Evolutionary conservation across 139 green algal genomes (phyloP), one percentile per base, ranked within the genome.

Genomic region (Chlorella sp.): DNA sequence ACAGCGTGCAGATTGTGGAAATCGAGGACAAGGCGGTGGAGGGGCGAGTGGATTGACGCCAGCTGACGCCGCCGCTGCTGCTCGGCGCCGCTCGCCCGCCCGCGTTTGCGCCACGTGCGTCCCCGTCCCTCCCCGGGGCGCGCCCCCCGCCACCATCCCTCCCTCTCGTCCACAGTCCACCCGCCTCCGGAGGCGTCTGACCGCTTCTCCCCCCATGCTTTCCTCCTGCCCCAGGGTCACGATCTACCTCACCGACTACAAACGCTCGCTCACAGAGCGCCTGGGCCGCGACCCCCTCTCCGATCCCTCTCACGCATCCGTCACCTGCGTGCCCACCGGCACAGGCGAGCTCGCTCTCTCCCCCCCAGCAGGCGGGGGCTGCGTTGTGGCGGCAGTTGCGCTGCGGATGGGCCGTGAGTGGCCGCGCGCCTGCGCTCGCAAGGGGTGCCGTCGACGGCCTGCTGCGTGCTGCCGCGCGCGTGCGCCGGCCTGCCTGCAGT

Each of bases 191-290:
- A n/a, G n/a, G 15, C 29, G 1, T 58, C 14, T 31, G 15, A 36
- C 35, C n/a, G 23, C 31, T 55, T 2, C 35, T 61, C 12, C 9
- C 0, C 4, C 8, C 67, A 3, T 51, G 21, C 19, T 27, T 8
- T 2, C 35, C 48, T 5, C 27, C 33, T 74, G 92, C 3, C 48
- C 73, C 40, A 89, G 90, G 23, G 84, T 95, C 25, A 93, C 85
- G 0, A 77, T 97, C 14, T 97, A 95, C 79, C 78, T 94, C 17
- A 90, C 84, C 25, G 91, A 97, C 71, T 96, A 95, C 76, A 90
- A 93, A 76, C 79, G 92, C 41, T 89, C 74, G 53, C 73, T 97
- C 21, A 81, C 85, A 11, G 91, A 97, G 71, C 95, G 94, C 72
- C 85, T 97, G 1, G 43, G 78, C 38, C 55, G 76, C 66, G 86